Percentiles rank a stretch among this genome's conserved stretches.
Conservation (phyloP, 2,329 filamentous ascomycete species). For the Acephala macrosclerotiorum region DNA sequence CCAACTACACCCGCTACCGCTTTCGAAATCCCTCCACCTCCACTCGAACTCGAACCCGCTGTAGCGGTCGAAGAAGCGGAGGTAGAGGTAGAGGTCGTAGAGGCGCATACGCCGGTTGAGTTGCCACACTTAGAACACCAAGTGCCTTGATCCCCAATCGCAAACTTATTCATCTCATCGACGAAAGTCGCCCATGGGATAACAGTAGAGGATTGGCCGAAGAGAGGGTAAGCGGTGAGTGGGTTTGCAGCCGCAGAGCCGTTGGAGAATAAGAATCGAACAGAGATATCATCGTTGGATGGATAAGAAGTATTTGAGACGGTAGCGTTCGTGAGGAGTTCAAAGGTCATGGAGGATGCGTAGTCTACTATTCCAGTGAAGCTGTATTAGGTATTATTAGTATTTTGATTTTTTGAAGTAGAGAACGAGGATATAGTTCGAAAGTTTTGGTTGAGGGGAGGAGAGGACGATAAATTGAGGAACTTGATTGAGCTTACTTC, state of each 20-base stretch:
- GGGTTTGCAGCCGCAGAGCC: slow-evolving; percentile 55
- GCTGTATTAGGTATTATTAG: slow-evolving; percentile 15
- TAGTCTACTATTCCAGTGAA: slow-evolving; percentile 87
- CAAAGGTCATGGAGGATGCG: slow-evolving; percentile 81
- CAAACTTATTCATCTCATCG: slow-evolving; percentile 67
- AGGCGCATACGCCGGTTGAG: slow-evolving; percentile 70
- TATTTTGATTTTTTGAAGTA: no score
- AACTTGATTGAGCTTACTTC: slow-evolving; percentile 43
- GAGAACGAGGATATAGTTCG: no score
- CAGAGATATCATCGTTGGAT: slow-evolving; percentile 54
- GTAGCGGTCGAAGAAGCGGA: slow-evolving; percentile 22
- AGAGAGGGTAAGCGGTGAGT: slow-evolving; percentile 60
- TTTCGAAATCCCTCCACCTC: slow-evolving; percentile 59
- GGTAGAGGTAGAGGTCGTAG: slow-evolving; percentile 45
- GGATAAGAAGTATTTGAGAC: slow-evolving; percentile 56
- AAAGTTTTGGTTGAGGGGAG: no score
- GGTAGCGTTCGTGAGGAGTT: slow-evolving; percentile 67
- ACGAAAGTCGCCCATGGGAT: slow-evolving; percentile 76
- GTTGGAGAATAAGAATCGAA: slow-evolving; percentile 69
- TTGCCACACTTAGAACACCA: slow-evolving; percentile 85
- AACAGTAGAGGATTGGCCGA: slow-evolving; percentile 61
- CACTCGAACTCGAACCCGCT: slow-evolving; percentile 24
- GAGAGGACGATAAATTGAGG: no score
- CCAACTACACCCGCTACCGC: slow-evolving; percentile 84
- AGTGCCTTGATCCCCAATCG: slow-evolving; percentile 66